These are phyloP conservation scores for Avicennia marina DNA, from an alignment of 257 asterid genomes.

Conservation along the genomic window DNA sequence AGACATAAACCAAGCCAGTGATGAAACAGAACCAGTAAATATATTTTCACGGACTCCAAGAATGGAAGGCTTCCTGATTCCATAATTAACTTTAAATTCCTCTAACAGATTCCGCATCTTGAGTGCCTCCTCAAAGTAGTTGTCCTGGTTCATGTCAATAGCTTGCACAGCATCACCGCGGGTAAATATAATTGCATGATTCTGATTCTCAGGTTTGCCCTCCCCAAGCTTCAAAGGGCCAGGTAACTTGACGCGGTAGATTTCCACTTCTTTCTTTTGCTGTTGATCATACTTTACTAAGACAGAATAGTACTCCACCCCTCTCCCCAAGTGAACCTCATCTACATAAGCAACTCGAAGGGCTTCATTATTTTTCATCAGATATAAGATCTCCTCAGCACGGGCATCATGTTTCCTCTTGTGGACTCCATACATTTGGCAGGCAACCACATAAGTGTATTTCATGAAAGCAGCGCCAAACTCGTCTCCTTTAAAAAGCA, in stretches of 20 bases:
- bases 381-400: constrained; percentile 74
- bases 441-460: constrained; percentile 80
- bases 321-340: constrained; percentile 73
- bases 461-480: constrained; percentile 85
- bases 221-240: constrained; percentile 95
- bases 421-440: constrained; percentile 92
- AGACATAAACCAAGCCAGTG: constrained; percentile 96
- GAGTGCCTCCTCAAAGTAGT: constrained; percentile 89
- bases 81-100: constrained; percentile 65
- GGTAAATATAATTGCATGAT: constrained; percentile 84
- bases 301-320: constrained; percentile 77
- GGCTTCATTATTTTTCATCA: constrained; percentile 89
- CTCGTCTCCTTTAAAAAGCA: constrained; percentile 71
- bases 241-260: constrained; percentile 82
- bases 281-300: constrained; percentile 90
- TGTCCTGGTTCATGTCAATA: constrained; percentile 97
- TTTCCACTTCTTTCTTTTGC: constrained; percentile 66
- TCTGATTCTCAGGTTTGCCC: constrained; percentile 98
- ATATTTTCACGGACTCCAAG: constrained; percentile 94
- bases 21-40: constrained; percentile 94
- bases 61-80: constrained; percentile 87
- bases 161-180: constrained; percentile 89
- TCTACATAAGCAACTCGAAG: constrained; percentile 94
- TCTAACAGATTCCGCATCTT: constrained; percentile 93
- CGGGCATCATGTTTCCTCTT: constrained; percentile 72